A percentile compares a stretch with the other conserved stretches of the same genome.
phyloP scores from a whole-genome alignment of 768 basidiomycete species.

The Tulasnella sp. region DNA sequence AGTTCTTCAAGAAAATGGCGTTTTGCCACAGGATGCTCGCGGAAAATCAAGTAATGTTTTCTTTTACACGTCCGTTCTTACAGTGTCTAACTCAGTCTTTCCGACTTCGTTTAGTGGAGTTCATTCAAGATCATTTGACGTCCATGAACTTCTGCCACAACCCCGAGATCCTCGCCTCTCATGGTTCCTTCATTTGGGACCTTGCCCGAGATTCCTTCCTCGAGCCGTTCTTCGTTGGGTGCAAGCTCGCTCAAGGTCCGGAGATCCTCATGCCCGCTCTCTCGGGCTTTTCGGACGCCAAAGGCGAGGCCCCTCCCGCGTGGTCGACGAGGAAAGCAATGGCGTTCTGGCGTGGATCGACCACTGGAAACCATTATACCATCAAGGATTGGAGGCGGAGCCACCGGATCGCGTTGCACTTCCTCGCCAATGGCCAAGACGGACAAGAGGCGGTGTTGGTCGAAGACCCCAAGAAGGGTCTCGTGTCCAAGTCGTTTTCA shows the following conservation, averaged over 20 bases:
- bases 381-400: slow-evolving; percentile 29
- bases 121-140: slow-evolving; percentile 31
- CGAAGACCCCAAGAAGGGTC: not conserved
- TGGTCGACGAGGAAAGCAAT: slow-evolving; percentile 30
- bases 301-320: slow-evolving; percentile 26
- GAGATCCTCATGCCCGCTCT: slow-evolving; percentile 25
- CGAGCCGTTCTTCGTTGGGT: slow-evolving; percentile 30
- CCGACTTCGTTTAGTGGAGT: slow-evolving; percentile 24
- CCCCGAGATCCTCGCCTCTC: slow-evolving; percentile 27
- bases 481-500: not conserved
- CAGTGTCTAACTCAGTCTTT: not conserved
- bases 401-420: slow-evolving; percentile 29
- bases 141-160: slow-evolving; percentile 32
- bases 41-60: not conserved
- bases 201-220: slow-evolving; percentile 29
- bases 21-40: not conserved
- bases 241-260: slow-evolving; percentile 28
- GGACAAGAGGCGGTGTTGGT: not conserved
- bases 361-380: slow-evolving; percentile 32
- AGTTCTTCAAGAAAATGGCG: not conserved
- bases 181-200: slow-evolving; percentile 26
- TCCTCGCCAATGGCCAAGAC: slow-evolving; percentile 19
- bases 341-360: slow-evolving; percentile 36
- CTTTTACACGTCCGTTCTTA: not conserved
- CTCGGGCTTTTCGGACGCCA: slow-evolving; percentile 29